These are phyloP conservation scores for Fomitiporia mediterranea DNA, from an alignment of 1,284 basidiomycete species.

Conservation along the genomic window DNA sequence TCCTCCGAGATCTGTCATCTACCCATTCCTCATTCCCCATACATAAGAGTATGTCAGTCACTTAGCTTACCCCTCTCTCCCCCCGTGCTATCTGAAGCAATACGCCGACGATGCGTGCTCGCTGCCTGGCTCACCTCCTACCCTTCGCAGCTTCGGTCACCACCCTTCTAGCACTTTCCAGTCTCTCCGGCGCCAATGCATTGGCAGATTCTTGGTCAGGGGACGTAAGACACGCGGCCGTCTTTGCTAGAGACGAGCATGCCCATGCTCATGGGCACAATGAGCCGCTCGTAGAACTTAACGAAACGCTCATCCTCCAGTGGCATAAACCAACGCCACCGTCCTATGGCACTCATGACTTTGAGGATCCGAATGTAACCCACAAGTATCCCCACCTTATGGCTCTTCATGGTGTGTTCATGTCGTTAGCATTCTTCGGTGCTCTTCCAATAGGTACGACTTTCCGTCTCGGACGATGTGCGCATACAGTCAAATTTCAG, in stretches of 20 bases:
- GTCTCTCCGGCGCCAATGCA: background rate
- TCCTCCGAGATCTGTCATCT: constrained; percentile 5
- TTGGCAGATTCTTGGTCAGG: background rate
- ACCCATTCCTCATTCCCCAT: background rate
- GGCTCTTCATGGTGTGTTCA: constrained; percentile 58
- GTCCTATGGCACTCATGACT: constrained; percentile 76
- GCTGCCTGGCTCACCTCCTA: background rate
- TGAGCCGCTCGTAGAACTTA: constrained; percentile 54
- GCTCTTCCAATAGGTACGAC: constrained; percentile 66
- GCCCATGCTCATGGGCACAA: constrained; percentile 25
- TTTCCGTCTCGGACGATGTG: constrained; percentile 12
- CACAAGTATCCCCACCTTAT: constrained; percentile 58
- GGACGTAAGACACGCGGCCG: background rate
- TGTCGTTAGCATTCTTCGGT: constrained; percentile 72
- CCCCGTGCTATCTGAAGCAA: background rate
- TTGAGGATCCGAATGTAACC: constrained; percentile 45
- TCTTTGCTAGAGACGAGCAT: constrained; percentile 12
- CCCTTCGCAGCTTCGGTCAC: too few species aligned
- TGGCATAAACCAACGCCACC: constrained; percentile 64
- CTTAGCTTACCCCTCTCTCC: background rate
- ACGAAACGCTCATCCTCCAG: constrained; percentile 66
- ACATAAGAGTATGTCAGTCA: background rate
- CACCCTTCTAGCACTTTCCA: background rate
- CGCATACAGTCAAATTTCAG: constrained; percentile 3
- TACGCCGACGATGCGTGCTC: constrained; percentile 9